Evolutionary conservation across 257 asterid species (phyloP).

Genomic region (Solanum pennellii): DNA sequence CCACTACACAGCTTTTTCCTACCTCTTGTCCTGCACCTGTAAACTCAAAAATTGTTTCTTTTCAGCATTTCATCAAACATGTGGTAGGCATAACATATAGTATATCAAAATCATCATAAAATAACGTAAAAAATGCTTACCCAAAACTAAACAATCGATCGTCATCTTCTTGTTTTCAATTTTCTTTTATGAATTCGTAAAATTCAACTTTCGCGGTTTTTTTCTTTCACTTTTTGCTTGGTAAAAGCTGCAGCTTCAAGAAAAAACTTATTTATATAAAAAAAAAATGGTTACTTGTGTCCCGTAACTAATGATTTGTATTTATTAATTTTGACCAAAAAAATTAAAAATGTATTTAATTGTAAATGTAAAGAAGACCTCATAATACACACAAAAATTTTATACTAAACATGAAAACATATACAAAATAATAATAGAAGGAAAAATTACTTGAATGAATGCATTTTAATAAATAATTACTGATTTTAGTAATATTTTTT

Average conservation of each 20-base stretch:
- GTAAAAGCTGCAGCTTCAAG: not conserved
- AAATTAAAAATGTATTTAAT: too few species aligned
- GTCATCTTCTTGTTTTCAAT: not conserved
- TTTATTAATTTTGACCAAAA: not conserved
- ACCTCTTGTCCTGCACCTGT: slow-evolving; percentile 97
- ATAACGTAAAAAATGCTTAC: not conserved
- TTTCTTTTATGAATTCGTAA: not conserved
- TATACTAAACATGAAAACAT: too few species aligned
- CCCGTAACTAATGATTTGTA: not conserved
- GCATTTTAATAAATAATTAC: too few species aligned
- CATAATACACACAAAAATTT: not conserved
- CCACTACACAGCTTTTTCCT: slow-evolving; percentile 93
- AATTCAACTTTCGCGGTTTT: not conserved
- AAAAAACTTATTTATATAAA: not conserved
- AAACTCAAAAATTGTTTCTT: not conserved
- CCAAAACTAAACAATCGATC: slow-evolving; percentile 9
- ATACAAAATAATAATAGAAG: too few species aligned
- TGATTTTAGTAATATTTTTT: too few species aligned
- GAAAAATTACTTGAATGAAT: too few species aligned
- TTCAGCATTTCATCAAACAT: not conserved
- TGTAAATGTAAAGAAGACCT: not conserved
- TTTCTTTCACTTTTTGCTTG: not conserved
- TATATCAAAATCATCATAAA: not conserved
- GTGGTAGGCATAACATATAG: not conserved
- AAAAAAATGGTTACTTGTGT: not conserved